These are phyloP conservation scores for Nicotiana rustica DNA, from an alignment of 305 asterid species.

Conservation along the genomic window DNA sequence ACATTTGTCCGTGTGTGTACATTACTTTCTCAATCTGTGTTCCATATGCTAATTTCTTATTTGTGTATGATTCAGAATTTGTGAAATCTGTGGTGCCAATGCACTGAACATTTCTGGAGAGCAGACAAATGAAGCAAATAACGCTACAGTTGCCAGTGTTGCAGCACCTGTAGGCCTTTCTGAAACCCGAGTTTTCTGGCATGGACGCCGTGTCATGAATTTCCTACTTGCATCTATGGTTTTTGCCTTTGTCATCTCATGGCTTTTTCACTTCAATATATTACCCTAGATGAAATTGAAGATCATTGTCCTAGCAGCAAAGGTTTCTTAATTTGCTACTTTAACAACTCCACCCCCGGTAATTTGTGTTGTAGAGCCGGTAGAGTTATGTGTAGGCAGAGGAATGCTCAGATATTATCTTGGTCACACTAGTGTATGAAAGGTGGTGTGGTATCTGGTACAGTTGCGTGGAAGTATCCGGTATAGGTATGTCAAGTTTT, in stretches of 20 bases:
- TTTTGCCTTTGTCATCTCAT: constrained; percentile 59
- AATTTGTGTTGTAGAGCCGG: neutral
- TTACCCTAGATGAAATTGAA: constrained; percentile 42
- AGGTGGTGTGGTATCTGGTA: neutral
- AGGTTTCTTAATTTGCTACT: neutral
- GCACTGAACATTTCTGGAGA: constrained; percentile 53
- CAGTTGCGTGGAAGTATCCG: too few species aligned
- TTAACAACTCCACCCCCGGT: neutral
- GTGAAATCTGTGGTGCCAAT: constrained; percentile 59
- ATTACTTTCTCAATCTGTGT: neutral
- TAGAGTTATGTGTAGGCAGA: neutral
- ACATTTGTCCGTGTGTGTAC: neutral
- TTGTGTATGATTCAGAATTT: constrained; percentile 48
- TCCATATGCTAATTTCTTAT: neutral
- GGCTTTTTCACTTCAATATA: constrained; percentile 63
- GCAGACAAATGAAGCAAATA: constrained; percentile 42
- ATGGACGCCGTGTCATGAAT: constrained; percentile 55
- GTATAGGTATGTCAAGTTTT: too few species aligned
- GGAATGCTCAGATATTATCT: constrained; percentile 1
- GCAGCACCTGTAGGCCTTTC: constrained; percentile 39
- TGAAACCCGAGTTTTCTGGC: constrained; percentile 46
- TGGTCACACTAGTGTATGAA: neutral
- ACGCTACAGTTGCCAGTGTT: constrained; percentile 29
- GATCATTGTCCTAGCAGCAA: neutral
- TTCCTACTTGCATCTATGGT: constrained; percentile 60